phyloP scores from a whole-genome alignment of 306 rosid species.

The Malus sylvestris region DNA sequence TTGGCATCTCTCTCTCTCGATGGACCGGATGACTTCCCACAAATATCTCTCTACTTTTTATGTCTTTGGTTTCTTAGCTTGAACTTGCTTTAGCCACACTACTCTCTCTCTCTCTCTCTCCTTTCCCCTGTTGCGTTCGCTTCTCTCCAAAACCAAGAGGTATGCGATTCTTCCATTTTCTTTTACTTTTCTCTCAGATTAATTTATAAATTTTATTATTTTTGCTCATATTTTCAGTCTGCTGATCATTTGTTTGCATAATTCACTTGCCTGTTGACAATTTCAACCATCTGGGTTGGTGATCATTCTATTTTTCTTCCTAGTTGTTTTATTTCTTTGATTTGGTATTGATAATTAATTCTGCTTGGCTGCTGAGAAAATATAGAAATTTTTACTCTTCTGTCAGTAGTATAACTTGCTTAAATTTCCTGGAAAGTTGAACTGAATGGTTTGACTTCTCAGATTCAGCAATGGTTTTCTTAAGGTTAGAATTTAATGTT shows the following conservation, averaged over 20 bases:
- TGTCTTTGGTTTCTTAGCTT: background rate
- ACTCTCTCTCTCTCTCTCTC: background rate
- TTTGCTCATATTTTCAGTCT: background rate
- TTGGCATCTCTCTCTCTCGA: conserved; percentile 14
- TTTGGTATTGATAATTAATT: background rate
- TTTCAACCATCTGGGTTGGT: conserved; percentile 6
- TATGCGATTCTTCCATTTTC: conserved; percentile 12
- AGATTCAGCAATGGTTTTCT: background rate
- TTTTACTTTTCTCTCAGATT: background rate
- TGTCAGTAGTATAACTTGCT: background rate
- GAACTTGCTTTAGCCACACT: background rate
- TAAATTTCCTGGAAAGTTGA: background rate
- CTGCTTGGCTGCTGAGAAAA: background rate
- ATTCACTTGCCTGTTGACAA: background rate
- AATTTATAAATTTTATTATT: background rate
- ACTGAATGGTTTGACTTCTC: background rate
- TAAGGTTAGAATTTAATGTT: background rate
- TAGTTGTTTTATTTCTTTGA: background rate
- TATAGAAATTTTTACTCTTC: background rate
- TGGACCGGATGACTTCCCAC: conserved; percentile 11
- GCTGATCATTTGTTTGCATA: background rate
- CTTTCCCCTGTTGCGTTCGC: conserved; percentile 4
- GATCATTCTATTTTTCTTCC: background rate
- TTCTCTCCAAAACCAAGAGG: conserved; percentile 10
- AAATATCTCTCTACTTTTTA: conserved; percentile 3